phyloP scores from a whole-genome alignment of 306 rosid species.

The Lablab purpureus region DNA sequence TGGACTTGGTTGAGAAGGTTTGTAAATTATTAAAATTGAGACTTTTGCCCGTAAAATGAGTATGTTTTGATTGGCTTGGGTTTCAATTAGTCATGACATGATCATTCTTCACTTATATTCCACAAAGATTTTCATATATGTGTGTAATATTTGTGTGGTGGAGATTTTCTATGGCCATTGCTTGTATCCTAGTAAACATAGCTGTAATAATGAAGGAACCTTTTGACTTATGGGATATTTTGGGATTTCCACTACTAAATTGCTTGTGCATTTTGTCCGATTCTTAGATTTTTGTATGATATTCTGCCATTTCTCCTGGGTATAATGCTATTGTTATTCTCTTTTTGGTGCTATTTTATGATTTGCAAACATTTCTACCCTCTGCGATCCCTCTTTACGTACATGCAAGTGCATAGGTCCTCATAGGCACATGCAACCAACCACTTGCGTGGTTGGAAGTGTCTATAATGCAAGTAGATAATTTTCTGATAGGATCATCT shows the following conservation, averaged over 20 bases:
- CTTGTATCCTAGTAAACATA: neutral
- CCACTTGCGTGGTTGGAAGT: neutral
- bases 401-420: neutral
- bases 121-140: neutral
- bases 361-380: conserved; percentile 11
- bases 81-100: neutral
- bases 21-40: conserved; percentile 27
- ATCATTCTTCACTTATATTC: neutral
- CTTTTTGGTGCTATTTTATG: conserved; percentile 1
- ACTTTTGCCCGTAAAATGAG: conserved; percentile 11
- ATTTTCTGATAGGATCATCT: conserved; percentile 22
- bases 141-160: neutral
- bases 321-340: neutral
- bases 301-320: neutral
- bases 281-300: neutral
- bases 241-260: neutral
- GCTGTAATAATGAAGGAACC: neutral
- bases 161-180: conserved; percentile 7
- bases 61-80: conserved; percentile 5
- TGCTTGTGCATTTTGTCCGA: neutral
- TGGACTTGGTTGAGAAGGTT: conserved; percentile 82
- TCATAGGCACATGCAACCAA: conserved; percentile 3
- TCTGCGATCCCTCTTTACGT: neutral
- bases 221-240: conserved; percentile 29
- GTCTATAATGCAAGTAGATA: neutral